Base-by-base conservation (phyloP, 805 yeast species). In the Candida taoyuanica region DNA sequence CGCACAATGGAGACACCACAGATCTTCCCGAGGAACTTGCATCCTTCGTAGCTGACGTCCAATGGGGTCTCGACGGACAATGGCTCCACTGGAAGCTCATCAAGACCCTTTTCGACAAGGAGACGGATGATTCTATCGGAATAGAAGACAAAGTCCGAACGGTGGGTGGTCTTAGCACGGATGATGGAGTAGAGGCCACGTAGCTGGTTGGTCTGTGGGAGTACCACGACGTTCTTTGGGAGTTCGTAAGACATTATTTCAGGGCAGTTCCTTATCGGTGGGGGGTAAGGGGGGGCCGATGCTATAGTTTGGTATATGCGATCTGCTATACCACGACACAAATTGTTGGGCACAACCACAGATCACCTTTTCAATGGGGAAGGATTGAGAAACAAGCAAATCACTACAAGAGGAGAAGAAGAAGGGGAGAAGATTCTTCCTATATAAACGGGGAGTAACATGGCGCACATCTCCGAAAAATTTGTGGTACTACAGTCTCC, bases 1-100 rank as follows among this genome's bases (percentile, higher is more conserved):
- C 99, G 76, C 54, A 93, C 94, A 58, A 93, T 93, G 14, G 96
- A 87, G 26, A 93, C 99, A 49, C 99, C 99, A 61, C 98, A 91
- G 44, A 93, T 93, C 63, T 86, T 88, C 31, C 98, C 98, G 55
- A 77, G 66, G 61, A 91, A 91, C 43, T 72, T 70, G 40, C 82
- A 81, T 12, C 99, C 99, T 4, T 75, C 71, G 59, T 76, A 87
- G 27, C 65, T 63, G 47, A 77, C 72, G 37, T 81, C 82, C 11
- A 93, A 79, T 32, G 94, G 91, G 25, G 98, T 89, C 36, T 71
- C 71, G 32, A 93, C 82, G 4, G 66, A 58, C 23, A 69, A 58
- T 33, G 80, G 68, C 50, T 78, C 77, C n/a, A 89, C 95, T 5
- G 99, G 99, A 31, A 93, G 70, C 58, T 85, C 88, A 62, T 93